Percentiles rank a stretch among this genome's conserved stretches.
phyloP scores from a whole-genome alignment of 345 rosid genomes.

The Carallia pectinifolia region DNA sequence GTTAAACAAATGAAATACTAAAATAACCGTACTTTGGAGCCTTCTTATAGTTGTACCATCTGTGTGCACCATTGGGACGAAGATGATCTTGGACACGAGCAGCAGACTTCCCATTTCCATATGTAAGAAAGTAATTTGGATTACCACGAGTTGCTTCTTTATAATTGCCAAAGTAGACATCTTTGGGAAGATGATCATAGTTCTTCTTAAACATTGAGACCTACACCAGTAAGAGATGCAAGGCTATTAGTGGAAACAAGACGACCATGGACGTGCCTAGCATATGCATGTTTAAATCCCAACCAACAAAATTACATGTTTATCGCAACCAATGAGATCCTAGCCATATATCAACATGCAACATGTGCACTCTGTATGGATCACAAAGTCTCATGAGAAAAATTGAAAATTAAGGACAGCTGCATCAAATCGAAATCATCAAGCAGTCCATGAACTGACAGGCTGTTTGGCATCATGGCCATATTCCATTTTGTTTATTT shows the following conservation, averaged over 20 bases:
- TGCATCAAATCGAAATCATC: not conserved
- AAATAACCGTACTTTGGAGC: conserved; percentile 49
- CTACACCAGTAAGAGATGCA: conserved; percentile 31
- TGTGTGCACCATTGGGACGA: conserved; percentile 97
- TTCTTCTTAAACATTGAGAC: conserved; percentile 96
- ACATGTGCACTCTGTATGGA: not conserved
- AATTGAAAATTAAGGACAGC: not conserved
- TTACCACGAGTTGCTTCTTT: conserved; percentile 83
- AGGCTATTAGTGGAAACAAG: not conserved
- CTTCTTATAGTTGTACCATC: conserved; percentile 97
- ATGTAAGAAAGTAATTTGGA: conserved; percentile 87
- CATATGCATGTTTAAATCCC: not conserved
- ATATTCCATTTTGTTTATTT: not conserved
- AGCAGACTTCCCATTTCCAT: conserved; percentile 97
- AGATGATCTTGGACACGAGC: conserved; percentile 90
- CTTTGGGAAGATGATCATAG: conserved; percentile 86
- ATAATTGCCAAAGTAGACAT: conserved; percentile 80
- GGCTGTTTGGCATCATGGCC: not conserved
- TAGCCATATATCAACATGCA: not conserved
- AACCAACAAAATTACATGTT: not conserved
- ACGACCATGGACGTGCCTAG: not conserved
- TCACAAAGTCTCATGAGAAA: not conserved
- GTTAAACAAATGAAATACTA: no score
- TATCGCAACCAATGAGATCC: not conserved
- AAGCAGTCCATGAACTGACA: not conserved